A percentile compares a stretch with the other conserved stretches of the same genome.
These are phyloP conservation scores for Calonectria pseudoturangicola DNA, from an alignment of 2,329 filamentous ascomycete genomes.

Conservation along the genomic window DNA sequence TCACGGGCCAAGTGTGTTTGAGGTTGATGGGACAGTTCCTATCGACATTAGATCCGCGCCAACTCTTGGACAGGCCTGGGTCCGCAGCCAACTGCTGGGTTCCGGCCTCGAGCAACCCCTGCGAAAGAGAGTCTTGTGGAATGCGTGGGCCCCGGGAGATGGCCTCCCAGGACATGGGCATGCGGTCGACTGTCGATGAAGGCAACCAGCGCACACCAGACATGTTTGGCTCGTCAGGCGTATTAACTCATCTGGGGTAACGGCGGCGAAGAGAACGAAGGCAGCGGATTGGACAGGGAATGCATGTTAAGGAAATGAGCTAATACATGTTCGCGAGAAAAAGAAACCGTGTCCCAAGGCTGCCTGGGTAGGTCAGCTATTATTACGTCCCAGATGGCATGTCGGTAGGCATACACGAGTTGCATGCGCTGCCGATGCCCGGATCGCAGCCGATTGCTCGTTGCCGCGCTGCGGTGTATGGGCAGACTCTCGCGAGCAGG, in stretches of 20 bases:
- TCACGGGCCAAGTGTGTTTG: slow-evolving; percentile 65
- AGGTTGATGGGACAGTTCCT: slow-evolving; percentile 68
- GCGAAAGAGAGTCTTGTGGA: slow-evolving; percentile 26
- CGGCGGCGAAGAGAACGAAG: slow-evolving; percentile 10
- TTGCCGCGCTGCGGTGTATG: background rate
- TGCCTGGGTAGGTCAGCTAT: slow-evolving; percentile 24
- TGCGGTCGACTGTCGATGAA: slow-evolving; percentile 8
- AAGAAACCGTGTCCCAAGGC: slow-evolving; percentile 11
- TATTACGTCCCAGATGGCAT: slow-evolving; percentile 26
- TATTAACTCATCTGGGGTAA: slow-evolving; percentile 20
- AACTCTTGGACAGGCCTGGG: slow-evolving; percentile 21
- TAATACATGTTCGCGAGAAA: slow-evolving; percentile 8
- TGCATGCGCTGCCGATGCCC: slow-evolving; percentile 1
- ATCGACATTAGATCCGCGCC: slow-evolving; percentile 43
- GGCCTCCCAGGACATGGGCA: slow-evolving; percentile 26
- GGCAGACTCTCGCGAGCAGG: background rate
- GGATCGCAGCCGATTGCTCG: slow-evolving; percentile 20
- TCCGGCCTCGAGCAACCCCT: slow-evolving; percentile 45
- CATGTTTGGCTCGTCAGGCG: slow-evolving; percentile 8
- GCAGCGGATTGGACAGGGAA: slow-evolving; percentile 28
- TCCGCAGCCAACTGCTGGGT: slow-evolving; percentile 25
- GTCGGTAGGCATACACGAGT: slow-evolving; percentile 17
- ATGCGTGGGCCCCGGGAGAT: slow-evolving; percentile 44
- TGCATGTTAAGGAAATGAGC: slow-evolving; percentile 33
- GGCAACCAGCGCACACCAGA: background rate